Base-by-base conservation (phyloP, 2,329 filamentous ascomycete genomes). In the Pestalotiopsis sp. region DNA sequence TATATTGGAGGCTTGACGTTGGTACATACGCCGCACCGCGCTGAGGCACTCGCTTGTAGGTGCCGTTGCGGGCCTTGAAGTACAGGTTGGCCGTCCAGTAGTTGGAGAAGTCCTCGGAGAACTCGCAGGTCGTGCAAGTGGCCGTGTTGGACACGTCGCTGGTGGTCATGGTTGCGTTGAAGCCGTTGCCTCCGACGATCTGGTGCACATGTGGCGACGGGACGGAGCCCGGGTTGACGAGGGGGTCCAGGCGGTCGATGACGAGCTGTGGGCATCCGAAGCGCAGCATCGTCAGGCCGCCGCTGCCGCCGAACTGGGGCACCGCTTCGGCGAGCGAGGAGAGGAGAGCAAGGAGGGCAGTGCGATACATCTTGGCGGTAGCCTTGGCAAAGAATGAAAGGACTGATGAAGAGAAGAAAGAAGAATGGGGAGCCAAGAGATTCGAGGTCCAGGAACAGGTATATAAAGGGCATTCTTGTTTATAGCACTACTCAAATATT, bases 201-300 rank as follows among this genome's bases (percentile, higher is more conserved):
- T 77, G 76, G 67, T 78, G 76, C 1, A 77, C 71, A 61, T 78
- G 76, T 7, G 75, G 75, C 49, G 76, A 78, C 4, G 73, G 76
- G 1, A 76, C 69, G 12, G 69, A 62, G 17, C 74, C 75, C 0
- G 76, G 75, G 23, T 72, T 76, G 14, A 78, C 75, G 4, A 78
- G 65, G 13, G 76, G 76, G 65, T 78, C 76, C 4, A 78, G 41
- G 6, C 76, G 75, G 31, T 78, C 75, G 36, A 78, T 71, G 61
- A 76, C 73, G 57, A 78, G 72, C 68, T 76, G 72, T 59, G 75
- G 74, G 68, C 75, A 78, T 23, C 73, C 71, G 66, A 78, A 78
- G 1, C 76, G 72, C 72, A 78, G 52, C 45, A 69, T 64, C 31
- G 61, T 49, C 40, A 36, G 36, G 14, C 38, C 61, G 14, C 61